Evolutionary conservation across 805 yeast species (phyloP).

Genomic region (Pichia cephalocereana): DNA sequence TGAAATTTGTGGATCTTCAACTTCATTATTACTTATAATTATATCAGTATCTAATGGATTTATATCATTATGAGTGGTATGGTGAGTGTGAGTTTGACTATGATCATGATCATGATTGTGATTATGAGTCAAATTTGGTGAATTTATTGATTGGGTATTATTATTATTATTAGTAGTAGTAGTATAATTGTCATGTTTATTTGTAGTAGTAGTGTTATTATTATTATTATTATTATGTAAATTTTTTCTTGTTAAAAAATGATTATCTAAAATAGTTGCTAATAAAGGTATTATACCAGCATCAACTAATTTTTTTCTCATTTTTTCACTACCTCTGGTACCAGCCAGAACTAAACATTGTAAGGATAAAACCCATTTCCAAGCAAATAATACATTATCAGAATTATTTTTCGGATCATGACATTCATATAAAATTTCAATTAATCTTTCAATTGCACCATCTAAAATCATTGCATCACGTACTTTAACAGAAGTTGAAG

Average conservation of each 20-base stretch:
- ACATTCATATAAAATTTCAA: constrained; percentile 79
- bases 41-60: neutral
- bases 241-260: constrained; percentile 32
- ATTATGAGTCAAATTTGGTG: neutral
- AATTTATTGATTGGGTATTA: neutral
- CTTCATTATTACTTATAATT: neutral
- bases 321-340: constrained; percentile 83
- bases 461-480: constrained; percentile 83
- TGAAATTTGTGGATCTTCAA: constrained; percentile 15
- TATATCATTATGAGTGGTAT: neutral
- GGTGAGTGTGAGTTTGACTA: neutral
- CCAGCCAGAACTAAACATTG: constrained; percentile 90
- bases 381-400: constrained; percentile 54
- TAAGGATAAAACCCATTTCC: constrained; percentile 96
- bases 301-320: constrained; percentile 76
- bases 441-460: constrained; percentile 87
- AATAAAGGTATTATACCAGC: constrained; percentile 89
- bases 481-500: constrained; percentile 79
- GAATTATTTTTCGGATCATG: constrained; percentile 28
- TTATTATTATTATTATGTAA: neutral
- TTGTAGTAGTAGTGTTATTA: neutral
- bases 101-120: neutral
- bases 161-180: neutral
- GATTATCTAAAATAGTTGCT: constrained; percentile 88
- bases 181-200: neutral